Evolutionary conservation across 2,329 filamentous ascomycete genomes (phyloP), one percentile per base, ranked within the genome.

Genomic region (Ophiostoma ips): DNA sequence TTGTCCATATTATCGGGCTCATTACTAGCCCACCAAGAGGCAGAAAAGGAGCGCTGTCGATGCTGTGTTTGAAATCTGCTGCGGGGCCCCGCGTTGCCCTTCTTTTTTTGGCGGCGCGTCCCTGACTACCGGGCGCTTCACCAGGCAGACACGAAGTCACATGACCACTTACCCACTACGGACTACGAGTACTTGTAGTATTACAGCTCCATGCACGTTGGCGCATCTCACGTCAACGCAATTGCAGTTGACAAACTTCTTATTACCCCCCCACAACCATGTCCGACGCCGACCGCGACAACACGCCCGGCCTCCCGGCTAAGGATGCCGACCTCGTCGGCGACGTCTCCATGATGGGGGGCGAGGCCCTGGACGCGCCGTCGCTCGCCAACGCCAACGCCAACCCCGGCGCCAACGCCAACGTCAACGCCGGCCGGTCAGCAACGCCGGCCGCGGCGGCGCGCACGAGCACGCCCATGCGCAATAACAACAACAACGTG

Each of bases 391-490:
- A n/a, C 36, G 34, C 9, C 19, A 33, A 10, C n/a, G n/a, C n/a
- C n/a, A n/a, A n/a, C n/a, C n/a, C n/a, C n/a, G n/a, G n/a, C n/a
- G n/a, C n/a, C n/a, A n/a, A n/a, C n/a, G n/a, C n/a, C n/a, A n/a
- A n/a, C n/a, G n/a, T n/a, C n/a, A n/a, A n/a, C n/a, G n/a, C n/a
- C n/a, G n/a, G n/a, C n/a, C n/a, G n/a, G n/a, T n/a, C n/a, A n/a
- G n/a, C n/a, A n/a, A n/a, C n/a, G 62, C 7, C 65, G 73, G 51
- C 74, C 66, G 10, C 10, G n/a, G n/a, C n/a, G n/a, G n/a, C n/a
- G n/a, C 28, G 43, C 8, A 33, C 43, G 30, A 18, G 70, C 52
- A 79, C 76, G 15, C 73, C 70, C 5, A 63, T 62, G 24, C 68
- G 69, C 48, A 60, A 60, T 48, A 60, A 57, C 50, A 58, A 58